Evolutionary conservation across 352 stramenopile genomes (phyloP), one percentile per base, ranked within the genome.

Genomic region (Phytophthora constricta): DNA sequence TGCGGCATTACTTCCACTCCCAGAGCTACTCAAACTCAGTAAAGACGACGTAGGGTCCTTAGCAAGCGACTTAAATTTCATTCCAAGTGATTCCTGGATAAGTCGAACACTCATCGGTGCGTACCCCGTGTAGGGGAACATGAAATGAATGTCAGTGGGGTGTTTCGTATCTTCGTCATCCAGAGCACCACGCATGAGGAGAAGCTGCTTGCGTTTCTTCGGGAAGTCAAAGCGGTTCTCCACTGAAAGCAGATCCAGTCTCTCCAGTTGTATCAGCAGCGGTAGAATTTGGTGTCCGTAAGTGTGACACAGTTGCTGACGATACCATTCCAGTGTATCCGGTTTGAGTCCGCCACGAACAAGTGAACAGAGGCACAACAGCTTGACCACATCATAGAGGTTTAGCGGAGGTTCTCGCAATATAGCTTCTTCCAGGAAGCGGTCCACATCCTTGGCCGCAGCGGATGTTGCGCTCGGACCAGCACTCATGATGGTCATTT

Each of bases 101-200:
- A 91, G 65, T 0, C 87, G 86, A 47, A 95, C 81, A 59, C 86
- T 95, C 76, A 96, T 85, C 8, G 87, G 86, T 4, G 89, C 89
- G 50, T 95, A 95, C 3, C 89, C 87, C 7, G 83, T 94, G 65
- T 91, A 94, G 1, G 87, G 82, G 46, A 95, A 95, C 85, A 96
- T 93, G 33, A 93, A 95, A 55, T 90, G 74, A 50, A 96, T 95
- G 45, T 96, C 85, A 2, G 43, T 68, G 3, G 83, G 78, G 26
- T 66, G 41, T 51, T 65, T 64, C 8, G 78, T 84, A 34, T 88
- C 81, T 17, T 89, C 74, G 9, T 86, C 81, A n/a, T 88, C 75
- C 42, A 84, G 54, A 3, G 61, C 65, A 23, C 68, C 77, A 33
- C 66, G 62, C 72, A 82, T 82, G 1, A 86, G 58, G 22, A 72